These are phyloP conservation scores for Henningerozyma blattae DNA, from an alignment of 805 yeast species.

Conservation along the genomic window DNA sequence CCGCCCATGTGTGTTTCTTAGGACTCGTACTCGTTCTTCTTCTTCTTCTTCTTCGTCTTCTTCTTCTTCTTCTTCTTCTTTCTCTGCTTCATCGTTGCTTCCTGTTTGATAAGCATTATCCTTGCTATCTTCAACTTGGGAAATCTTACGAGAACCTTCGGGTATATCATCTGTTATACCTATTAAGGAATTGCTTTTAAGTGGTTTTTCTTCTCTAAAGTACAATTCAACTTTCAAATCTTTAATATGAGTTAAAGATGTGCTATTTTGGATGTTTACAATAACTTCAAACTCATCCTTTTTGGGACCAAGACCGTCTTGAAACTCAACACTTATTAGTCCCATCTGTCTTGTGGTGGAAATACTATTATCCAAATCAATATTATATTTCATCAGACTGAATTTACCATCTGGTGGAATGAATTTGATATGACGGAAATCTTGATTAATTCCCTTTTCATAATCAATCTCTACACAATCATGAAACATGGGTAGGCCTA, in stretches of 20 bases:
- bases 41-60: slow-evolving; percentile 9
- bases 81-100: background rate
- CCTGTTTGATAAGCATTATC: background rate
- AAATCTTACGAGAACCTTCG: background rate
- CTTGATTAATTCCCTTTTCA: background rate
- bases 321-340: slow-evolving; percentile 20
- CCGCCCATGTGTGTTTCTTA: slow-evolving; percentile 70
- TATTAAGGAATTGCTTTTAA: background rate
- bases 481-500: slow-evolving; percentile 59
- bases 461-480: slow-evolving; percentile 44
- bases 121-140: background rate
- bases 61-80: background rate
- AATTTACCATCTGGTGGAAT: slow-evolving; percentile 84
- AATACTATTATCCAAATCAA: slow-evolving; percentile 32
- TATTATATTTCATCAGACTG: slow-evolving; percentile 47
- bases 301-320: slow-evolving; percentile 24
- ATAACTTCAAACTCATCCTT: slow-evolving; percentile 30
- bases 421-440: slow-evolving; percentile 34
- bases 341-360: slow-evolving; percentile 8
- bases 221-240: slow-evolving; percentile 32
- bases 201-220: background rate
- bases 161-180: background rate
- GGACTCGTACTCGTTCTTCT: slow-evolving; percentile 35
- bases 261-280: slow-evolving; percentile 25
- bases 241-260: slow-evolving; percentile 36